A percentile compares a stretch with the other conserved stretches of the same genome.
Conservation (phyloP, 163 green algal genomes). For the Coccomyxa subellipsoidea region DNA sequence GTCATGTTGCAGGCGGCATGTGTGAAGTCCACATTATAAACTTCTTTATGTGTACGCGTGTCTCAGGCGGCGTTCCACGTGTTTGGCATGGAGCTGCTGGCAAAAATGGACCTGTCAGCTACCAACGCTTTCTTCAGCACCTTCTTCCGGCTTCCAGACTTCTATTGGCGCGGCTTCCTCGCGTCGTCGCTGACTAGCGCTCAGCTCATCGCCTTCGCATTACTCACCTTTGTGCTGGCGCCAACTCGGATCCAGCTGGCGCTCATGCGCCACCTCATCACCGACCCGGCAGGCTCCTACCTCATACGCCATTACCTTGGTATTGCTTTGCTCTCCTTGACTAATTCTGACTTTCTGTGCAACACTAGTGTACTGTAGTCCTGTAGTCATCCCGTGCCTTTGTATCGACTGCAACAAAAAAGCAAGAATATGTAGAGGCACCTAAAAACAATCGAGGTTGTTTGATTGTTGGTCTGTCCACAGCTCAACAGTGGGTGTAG, state of each 20-base stretch:
- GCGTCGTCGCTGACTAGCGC: constrained; percentile 63
- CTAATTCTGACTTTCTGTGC: background rate
- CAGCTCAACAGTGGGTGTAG: no score
- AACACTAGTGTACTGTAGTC: no score
- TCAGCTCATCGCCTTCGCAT: constrained; percentile 90
- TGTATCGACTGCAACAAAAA: no score
- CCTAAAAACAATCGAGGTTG: no score
- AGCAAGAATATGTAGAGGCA: no score
- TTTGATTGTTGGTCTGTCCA: no score
- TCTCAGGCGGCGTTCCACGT: constrained; percentile 90
- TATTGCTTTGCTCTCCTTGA: constrained; percentile 3
- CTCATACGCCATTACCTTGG: constrained; percentile 40
- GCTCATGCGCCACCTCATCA: constrained; percentile 46
- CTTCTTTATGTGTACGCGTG: background rate
- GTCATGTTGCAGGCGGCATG: no score
- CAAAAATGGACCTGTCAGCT: constrained; percentile 72
- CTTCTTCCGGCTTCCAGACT: constrained; percentile 89
- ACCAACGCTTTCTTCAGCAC: constrained; percentile 94
- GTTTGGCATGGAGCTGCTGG: constrained; percentile 98
- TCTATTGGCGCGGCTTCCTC: constrained; percentile 92
- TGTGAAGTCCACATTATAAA: no score
- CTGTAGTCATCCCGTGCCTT: no score
- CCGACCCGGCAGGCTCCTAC: constrained; percentile 49
- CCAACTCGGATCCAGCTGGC: constrained; percentile 66
- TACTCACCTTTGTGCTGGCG: constrained; percentile 80